Evolutionary conservation across 1,284 basidiomycete genomes (phyloP), one percentile per base, ranked within the genome.

Genomic region (Heterobasidion annosum): DNA sequence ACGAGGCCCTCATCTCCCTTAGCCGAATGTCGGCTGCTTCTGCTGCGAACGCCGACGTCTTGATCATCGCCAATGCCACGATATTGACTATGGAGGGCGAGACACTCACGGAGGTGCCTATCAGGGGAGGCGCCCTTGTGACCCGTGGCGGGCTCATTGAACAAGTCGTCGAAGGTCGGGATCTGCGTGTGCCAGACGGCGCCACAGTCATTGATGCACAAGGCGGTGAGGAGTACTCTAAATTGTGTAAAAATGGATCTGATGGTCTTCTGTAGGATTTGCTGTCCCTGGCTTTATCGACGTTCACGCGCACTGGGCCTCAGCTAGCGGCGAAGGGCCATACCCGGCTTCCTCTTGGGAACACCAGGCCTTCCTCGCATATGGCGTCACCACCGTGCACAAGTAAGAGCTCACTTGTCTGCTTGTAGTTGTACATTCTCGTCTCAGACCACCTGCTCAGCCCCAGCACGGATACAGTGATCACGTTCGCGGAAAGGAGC

Each of bases 351-450:
- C 73, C 50, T 85, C 85, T 2, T 88, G 85, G 85, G 85, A 88
- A 61, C 72, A 85, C 70, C 75, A 84, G 63, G 78, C 83, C 0
- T 87, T 88, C 76, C 74, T 88, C 34, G 82, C 85, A 0, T 87
- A 87, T 60, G 85, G 85, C n/a, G 77, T 88, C 8, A 88, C 85
- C 0, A 87, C 85, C 1, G 61, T 88, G 55, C 86, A 88, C 72
- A 88, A 88, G 84, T 88, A 61, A 53, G 75, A 66, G 13, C 34
- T 19, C 44, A n/a, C n/a, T 18, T 40, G 54, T 19, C 40, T 37
- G 56, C 33, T 43, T 25, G 32, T 16, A 15, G 15, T 10, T 33
- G 18, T 25, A 4, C 3, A 16, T 8, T 9, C 3, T 25, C 25
- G 3, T 25, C 25, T 25, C 0, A 10, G 34, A 37, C 15, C 19